Evolutionary conservation across 306 rosid species (phyloP).

Genomic region (Oemleria cerasiformis): DNA sequence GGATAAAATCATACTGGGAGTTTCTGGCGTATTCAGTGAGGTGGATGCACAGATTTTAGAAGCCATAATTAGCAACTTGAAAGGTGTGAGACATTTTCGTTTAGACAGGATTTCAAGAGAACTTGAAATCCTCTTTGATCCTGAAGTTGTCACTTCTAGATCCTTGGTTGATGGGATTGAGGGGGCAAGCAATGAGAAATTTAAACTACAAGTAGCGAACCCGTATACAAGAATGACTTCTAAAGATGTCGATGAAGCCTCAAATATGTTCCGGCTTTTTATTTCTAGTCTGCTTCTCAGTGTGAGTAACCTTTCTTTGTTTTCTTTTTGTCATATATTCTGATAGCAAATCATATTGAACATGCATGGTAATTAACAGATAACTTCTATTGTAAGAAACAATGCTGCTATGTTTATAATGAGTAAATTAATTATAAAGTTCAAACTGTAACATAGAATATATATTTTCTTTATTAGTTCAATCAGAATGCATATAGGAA

Average conservation of each 20-base stretch:
- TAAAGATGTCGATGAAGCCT: conserved; percentile 64
- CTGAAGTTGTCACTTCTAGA: conserved; percentile 77
- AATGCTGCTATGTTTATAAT: neutral
- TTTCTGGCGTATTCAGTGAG: conserved; percentile 60
- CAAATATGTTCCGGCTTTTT: conserved; percentile 73
- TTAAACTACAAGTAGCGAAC: conserved; percentile 64
- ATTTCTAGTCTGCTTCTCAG: conserved; percentile 78
- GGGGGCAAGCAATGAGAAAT: conserved; percentile 60
- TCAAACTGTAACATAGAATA: neutral
- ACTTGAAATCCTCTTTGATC: conserved; percentile 78
- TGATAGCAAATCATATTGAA: neutral
- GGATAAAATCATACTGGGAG: conserved; percentile 65
- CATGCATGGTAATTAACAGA: neutral
- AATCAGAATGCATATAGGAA: conserved; percentile 4
- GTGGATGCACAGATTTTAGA: conserved; percentile 62
- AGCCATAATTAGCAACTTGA: conserved; percentile 56
- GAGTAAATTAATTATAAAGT: neutral
- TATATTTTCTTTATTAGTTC: neutral
- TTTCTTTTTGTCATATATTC: neutral
- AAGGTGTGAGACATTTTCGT: conserved; percentile 66
- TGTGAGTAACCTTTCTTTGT: conserved; percentile 51
- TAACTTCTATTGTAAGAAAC: neutral
- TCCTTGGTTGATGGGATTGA: conserved; percentile 81
- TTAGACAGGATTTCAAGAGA: conserved; percentile 56
- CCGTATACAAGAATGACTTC: conserved; percentile 81